Percentiles rank a stretch among this genome's conserved stretches.
phyloP scores from a whole-genome alignment of 148 eudicot species.

The Spergularia marina region DNA sequence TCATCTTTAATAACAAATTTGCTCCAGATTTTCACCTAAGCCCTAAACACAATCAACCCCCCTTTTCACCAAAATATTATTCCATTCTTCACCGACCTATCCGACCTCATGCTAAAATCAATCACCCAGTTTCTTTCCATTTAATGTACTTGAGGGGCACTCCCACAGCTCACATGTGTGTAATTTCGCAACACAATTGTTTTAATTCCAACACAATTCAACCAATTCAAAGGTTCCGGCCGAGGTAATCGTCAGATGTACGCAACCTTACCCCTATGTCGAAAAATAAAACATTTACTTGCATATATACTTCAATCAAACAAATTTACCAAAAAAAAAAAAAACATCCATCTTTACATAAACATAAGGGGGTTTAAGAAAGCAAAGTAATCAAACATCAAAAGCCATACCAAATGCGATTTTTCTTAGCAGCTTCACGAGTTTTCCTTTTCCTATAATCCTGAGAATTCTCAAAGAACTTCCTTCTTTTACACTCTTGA shows the following conservation, averaged over 20 bases:
- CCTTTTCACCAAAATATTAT: background rate
- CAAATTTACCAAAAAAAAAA: background rate
- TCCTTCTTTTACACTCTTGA: constrained; percentile 41
- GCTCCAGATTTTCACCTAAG: background rate
- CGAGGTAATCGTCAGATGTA: too few relatives aligned
- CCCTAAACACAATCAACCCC: background rate
- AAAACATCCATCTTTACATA: background rate
- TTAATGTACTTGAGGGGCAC: background rate
- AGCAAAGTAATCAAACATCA: background rate
- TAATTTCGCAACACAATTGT: background rate
- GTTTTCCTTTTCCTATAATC: constrained; percentile 43
- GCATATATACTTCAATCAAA: background rate
- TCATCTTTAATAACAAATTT: background rate
- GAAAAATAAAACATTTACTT: background rate
- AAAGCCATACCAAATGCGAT: constrained; percentile 32
- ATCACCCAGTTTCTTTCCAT: background rate
- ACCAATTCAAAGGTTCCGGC: too few relatives aligned
- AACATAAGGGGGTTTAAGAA: background rate
- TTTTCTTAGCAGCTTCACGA: constrained; percentile 47
- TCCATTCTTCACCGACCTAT: background rate
- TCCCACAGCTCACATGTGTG: background rate
- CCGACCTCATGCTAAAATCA: background rate
- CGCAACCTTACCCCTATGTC: too few relatives aligned
- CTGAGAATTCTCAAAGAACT: constrained; percentile 41
- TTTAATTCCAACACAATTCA: too few relatives aligned